A percentile compares a stretch with the other conserved stretches of the same genome.
phyloP scores from a whole-genome alignment of 169 alveolate species.

The Eimeria maxima region DNA sequence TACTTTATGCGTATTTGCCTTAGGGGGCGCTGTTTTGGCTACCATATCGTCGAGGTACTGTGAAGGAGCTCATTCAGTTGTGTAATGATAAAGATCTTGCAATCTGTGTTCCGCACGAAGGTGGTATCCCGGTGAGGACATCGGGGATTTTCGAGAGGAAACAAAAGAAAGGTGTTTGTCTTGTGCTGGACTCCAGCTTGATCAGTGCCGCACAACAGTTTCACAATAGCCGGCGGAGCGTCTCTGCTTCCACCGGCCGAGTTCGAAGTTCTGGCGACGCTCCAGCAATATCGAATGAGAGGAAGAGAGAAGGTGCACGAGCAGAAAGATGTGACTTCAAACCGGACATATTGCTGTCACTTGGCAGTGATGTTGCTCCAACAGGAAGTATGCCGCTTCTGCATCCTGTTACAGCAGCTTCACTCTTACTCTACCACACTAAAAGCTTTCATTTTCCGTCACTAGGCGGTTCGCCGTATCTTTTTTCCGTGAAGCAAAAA shows the following conservation, averaged over 20 bases:
- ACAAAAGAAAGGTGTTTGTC: constrained; percentile 60
- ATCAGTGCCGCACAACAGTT: background rate
- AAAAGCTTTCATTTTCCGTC: constrained; percentile 68
- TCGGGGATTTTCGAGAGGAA: background rate
- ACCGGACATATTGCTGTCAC: constrained; percentile 56
- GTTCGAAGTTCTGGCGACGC: background rate
- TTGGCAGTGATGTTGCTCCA: constrained; percentile 40
- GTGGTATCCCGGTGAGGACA: constrained; percentile 22
- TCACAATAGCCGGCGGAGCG: background rate
- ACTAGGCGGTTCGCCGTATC: constrained; percentile 53
- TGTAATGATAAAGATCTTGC: constrained; percentile 11
- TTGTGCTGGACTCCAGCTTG: constrained; percentile 59
- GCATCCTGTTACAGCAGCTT: constrained; percentile 68
- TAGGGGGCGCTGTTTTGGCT: constrained; percentile 83
- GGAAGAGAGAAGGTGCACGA: background rate
- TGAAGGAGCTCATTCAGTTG: constrained; percentile 63
- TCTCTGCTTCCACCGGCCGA: background rate
- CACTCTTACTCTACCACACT: constrained; percentile 73
- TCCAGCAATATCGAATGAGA: background rate
- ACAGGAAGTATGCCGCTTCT: constrained; percentile 34
- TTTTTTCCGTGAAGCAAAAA: constrained; percentile 62
- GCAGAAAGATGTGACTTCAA: background rate
- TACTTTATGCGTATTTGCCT: background rate
- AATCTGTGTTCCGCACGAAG: constrained; percentile 76
- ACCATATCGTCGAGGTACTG: constrained; percentile 73